Conservation (phyloP, 805 yeast species). For the Candida nonsorbophila region DNA sequence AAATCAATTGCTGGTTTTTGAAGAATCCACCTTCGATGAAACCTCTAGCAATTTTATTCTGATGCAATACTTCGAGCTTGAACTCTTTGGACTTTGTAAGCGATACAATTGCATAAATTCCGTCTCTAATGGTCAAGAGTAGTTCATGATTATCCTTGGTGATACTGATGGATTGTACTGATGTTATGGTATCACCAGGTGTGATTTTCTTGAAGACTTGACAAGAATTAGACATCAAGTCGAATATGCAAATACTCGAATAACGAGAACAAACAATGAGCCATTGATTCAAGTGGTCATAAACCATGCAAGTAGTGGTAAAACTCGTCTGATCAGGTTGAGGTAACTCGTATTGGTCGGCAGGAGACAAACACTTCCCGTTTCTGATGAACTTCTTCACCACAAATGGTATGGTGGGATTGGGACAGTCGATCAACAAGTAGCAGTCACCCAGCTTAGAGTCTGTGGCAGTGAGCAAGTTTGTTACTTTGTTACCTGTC, state of each 20-base stretch:
- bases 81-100: slow-evolving; percentile 7
- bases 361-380: slow-evolving; percentile 14
- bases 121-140: slow-evolving; percentile 60
- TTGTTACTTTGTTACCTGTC: slow-evolving; percentile 43
- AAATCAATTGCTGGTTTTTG: slow-evolving; percentile 36
- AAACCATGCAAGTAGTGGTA: slow-evolving; percentile 52
- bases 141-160: slow-evolving; percentile 13
- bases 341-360: slow-evolving; percentile 20
- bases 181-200: slow-evolving; percentile 66
- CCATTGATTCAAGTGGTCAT: slow-evolving; percentile 31
- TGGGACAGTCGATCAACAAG: slow-evolving; percentile 58
- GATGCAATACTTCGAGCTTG: slow-evolving; percentile 27
- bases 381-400: slow-evolving; percentile 29
- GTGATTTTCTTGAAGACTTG: slow-evolving; percentile 43
- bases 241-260: slow-evolving; percentile 58
- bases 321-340: slow-evolving; percentile 44
- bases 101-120: slow-evolving; percentile 46
- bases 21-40: slow-evolving; percentile 71
- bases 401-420: slow-evolving; percentile 51
- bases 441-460: slow-evolving; percentile 24
- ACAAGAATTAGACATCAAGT: slow-evolving; percentile 22
- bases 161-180: slow-evolving; percentile 35
- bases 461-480: slow-evolving; percentile 32
- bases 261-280: slow-evolving; percentile 68
- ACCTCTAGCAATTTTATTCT: slow-evolving; percentile 68